Conservation (phyloP, 768 basidiomycete genomes). For the Boletus reticulatus region DNA sequence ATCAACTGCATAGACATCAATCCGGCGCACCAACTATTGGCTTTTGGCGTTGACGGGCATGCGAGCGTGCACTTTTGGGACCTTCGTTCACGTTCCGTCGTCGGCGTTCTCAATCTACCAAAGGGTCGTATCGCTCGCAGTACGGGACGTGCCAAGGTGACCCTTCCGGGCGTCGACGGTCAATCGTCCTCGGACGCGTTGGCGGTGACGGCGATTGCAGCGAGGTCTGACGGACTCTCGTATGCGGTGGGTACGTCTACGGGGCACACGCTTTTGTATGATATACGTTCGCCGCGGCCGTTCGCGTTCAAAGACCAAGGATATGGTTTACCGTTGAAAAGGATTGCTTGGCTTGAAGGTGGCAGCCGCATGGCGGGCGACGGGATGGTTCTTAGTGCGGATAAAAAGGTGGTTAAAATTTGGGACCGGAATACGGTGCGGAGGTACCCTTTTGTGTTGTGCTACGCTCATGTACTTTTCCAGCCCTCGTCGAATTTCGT, state of each 20-base stretch:
- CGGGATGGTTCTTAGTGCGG: constrained; percentile 86
- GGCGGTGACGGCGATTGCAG: constrained; percentile 80
- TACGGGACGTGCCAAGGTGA: constrained; percentile 31
- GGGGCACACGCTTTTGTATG: constrained; percentile 92
- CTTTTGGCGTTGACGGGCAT: constrained; percentile 84
- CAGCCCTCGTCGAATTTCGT: constrained; percentile 86
- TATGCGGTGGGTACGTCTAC: constrained; percentile 95
- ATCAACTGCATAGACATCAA: constrained; percentile 94
- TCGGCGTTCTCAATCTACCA: constrained; percentile 69
- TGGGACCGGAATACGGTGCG: constrained; percentile 87
- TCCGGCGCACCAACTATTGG: constrained; percentile 84
- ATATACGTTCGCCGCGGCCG: constrained; percentile 80
- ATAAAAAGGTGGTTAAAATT: constrained; percentile 96
- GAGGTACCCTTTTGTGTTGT: constrained; percentile 5
- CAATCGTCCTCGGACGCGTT: constrained; percentile 33
- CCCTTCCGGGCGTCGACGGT: constrained; percentile 36
- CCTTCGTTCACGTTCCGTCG: constrained; percentile 73
- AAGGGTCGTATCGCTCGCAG: constrained; percentile 46
- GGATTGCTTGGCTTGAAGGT: constrained; percentile 86
- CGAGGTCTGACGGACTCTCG: constrained; percentile 84
- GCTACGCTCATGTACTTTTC: not conserved
- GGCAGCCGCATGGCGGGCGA: constrained; percentile 82
- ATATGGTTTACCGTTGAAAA: constrained; percentile 87
- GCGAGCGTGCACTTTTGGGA: constrained; percentile 97
- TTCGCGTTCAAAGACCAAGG: constrained; percentile 96